Evolutionary conservation across 2,329 filamentous ascomycete species (phyloP).

Genomic region (Paradendryphiella salina): DNA sequence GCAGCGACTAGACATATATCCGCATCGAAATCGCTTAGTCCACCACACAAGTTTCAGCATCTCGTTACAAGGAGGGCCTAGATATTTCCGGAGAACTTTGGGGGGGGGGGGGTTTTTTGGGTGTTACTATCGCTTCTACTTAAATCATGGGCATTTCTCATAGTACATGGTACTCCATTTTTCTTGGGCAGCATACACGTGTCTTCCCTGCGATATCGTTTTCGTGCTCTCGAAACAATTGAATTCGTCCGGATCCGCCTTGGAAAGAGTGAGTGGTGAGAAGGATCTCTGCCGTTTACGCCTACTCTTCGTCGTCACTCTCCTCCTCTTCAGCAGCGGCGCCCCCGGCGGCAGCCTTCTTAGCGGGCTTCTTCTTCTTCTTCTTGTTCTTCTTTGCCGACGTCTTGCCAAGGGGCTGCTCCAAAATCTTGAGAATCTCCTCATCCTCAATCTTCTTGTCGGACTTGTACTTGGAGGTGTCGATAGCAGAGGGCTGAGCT

Average conservation of each 20-base stretch:
- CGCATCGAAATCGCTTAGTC: neutral
- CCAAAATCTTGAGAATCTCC: slow-evolving; percentile 91
- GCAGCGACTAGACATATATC: neutral
- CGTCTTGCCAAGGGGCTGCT: slow-evolving; percentile 73
- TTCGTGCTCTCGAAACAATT: slow-evolving; percentile 2
- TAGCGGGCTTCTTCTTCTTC: slow-evolving; percentile 71
- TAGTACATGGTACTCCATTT: slow-evolving; percentile 1
- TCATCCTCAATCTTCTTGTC: slow-evolving; percentile 98
- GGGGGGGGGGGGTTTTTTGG: slow-evolving; percentile 12
- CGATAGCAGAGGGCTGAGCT: slow-evolving; percentile 72
- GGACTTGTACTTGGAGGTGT: slow-evolving; percentile 81
- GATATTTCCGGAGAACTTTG: neutral
- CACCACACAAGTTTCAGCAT: neutral
- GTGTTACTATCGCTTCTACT: slow-evolving; percentile 14
- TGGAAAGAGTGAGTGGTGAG: neutral
- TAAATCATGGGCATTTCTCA: slow-evolving; percentile 3
- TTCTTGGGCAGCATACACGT: neutral
- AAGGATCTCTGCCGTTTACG: slow-evolving; percentile 2
- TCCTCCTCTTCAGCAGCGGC: slow-evolving; percentile 49
- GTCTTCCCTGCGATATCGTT: slow-evolving; percentile 1
- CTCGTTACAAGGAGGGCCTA: neutral
- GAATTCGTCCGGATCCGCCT: slow-evolving; percentile 2
- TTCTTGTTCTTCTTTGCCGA: slow-evolving; percentile 81
- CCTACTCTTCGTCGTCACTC: slow-evolving; percentile 44
- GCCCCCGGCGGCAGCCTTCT: slow-evolving; percentile 61